Conservation (phyloP, 1,284 basidiomycete species). For the Tilletiaria anomala region DNA sequence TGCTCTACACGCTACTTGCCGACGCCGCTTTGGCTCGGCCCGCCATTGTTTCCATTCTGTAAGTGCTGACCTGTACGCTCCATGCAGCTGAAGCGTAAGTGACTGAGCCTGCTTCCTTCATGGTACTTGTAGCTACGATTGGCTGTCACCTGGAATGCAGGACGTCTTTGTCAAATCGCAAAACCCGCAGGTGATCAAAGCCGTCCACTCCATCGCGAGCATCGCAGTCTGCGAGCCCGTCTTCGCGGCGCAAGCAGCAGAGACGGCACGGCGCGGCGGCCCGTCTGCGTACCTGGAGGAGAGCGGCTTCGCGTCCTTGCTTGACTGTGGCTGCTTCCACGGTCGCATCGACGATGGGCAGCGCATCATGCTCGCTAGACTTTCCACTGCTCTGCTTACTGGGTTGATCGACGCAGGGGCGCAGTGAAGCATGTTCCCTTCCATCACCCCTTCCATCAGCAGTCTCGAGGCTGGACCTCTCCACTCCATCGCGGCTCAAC, state of each 20-base stretch:
- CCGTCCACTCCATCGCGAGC: slow-evolving; percentile 26
- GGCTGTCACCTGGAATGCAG: slow-evolving; percentile 21
- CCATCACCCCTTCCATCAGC: too few relatives aligned
- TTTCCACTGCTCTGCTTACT: slow-evolving; percentile 21
- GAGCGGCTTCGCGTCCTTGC: slow-evolving; percentile 23
- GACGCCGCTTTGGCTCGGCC: slow-evolving; percentile 25
- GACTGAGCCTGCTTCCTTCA: not conserved
- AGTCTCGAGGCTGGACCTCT: too few relatives aligned
- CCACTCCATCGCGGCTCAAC: too few relatives aligned
- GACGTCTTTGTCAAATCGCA: slow-evolving; percentile 28
- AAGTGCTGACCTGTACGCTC: not conserved
- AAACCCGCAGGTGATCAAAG: slow-evolving; percentile 24
- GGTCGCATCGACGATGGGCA: slow-evolving; percentile 11
- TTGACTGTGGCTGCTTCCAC: slow-evolving; percentile 27
- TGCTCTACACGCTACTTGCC: slow-evolving; percentile 26
- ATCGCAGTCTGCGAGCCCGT: slow-evolving; percentile 28
- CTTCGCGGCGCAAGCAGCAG: slow-evolving; percentile 30
- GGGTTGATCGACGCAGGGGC: slow-evolving; percentile 26
- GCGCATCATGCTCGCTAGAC: slow-evolving; percentile 19
- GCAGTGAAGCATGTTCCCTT: too few relatives aligned
- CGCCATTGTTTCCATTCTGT: slow-evolving; percentile 30
- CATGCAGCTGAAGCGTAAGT: not conserved
- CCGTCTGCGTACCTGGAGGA: slow-evolving; percentile 27
- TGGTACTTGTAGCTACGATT: slow-evolving; percentile 15
- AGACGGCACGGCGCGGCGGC: slow-evolving; percentile 27